These are phyloP conservation scores for Triticum timopheevii DNA, from an alignment of 176 grass and related monocot genomes.

Conservation along the genomic window DNA sequence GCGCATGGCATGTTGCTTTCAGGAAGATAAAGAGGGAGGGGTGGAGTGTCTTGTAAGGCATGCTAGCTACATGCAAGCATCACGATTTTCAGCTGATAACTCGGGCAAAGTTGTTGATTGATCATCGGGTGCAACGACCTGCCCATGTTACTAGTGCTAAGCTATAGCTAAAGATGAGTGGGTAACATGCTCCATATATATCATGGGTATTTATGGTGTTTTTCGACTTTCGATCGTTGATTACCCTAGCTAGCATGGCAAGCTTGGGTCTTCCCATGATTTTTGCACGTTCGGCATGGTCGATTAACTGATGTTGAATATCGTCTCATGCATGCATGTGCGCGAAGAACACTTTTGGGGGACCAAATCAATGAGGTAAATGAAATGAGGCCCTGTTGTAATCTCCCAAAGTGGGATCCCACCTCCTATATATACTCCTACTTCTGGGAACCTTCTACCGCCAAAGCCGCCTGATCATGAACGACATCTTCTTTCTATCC, in stretches of 20 bases:
- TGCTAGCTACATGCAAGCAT: conserved; percentile 42
- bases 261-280: not conserved
- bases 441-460: conserved; percentile 39
- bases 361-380: conserved; percentile 36
- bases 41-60: conserved; percentile 49
- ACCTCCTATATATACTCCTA: not conserved
- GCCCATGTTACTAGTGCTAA: not conserved
- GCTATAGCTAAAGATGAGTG: not conserved
- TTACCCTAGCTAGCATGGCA: not conserved
- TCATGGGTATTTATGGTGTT: not conserved
- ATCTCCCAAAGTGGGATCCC: conserved; percentile 5
- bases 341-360: conserved; percentile 22
- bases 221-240: not conserved
- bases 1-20: conserved; percentile 13
- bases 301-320: not conserved
- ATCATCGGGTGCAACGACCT: conserved; percentile 6
- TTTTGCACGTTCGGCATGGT: conserved; percentile 12
- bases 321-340: conserved; percentile 39
- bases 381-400: not conserved
- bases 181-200: not conserved
- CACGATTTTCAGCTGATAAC: conserved; percentile 1
- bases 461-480: not conserved
- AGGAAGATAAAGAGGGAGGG: not conserved
- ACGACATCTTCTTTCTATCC: not conserved
- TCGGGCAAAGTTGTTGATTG: conserved; percentile 4